These are phyloP conservation scores for Parathielavia hyrcaniae DNA, from an alignment of 495 filamentous ascomycete genomes.

Conservation along the genomic window DNA sequence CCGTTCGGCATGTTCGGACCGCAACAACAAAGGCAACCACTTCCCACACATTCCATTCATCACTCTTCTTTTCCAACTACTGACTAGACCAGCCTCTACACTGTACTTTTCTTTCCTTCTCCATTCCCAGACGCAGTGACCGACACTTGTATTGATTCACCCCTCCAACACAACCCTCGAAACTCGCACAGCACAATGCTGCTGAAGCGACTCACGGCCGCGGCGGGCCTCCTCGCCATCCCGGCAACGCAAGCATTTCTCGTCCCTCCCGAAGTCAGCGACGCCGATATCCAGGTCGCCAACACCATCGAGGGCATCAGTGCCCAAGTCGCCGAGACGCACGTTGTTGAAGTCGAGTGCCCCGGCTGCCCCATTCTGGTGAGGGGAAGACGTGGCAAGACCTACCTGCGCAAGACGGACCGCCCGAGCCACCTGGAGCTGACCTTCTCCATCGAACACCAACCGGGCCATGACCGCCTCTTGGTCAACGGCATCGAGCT, in stretches of 20 bases:
- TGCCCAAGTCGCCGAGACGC: conserved; percentile 15
- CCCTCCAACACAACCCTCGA: neutral
- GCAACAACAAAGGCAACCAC: conserved; percentile 5
- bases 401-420: conserved; percentile 23
- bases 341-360: conserved; percentile 36
- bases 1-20: conserved; percentile 4
- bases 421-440: conserved; percentile 39
- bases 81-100: neutral
- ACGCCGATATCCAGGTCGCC: conserved; percentile 20
- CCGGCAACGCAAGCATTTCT: conserved; percentile 27
- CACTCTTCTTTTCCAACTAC: neutral
- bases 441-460: conserved; percentile 34
- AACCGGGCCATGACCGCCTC: conserved; percentile 31
- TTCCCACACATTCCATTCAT: neutral
- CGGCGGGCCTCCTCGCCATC: conserved; percentile 23
- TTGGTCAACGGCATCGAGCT: conserved; percentile 43
- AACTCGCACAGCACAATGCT: conserved; percentile 18
- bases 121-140: neutral
- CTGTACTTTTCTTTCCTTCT: neutral
- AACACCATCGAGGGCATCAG: conserved; percentile 11
- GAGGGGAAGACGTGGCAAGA: conserved; percentile 22
- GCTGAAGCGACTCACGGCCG: conserved; percentile 27
- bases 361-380: conserved; percentile 38
- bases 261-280: conserved; percentile 24
- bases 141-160: neutral